Evolutionary conservation across 163 green algal species (phyloP).

Genomic region (Chlamydomonas reinhardtii): DNA sequence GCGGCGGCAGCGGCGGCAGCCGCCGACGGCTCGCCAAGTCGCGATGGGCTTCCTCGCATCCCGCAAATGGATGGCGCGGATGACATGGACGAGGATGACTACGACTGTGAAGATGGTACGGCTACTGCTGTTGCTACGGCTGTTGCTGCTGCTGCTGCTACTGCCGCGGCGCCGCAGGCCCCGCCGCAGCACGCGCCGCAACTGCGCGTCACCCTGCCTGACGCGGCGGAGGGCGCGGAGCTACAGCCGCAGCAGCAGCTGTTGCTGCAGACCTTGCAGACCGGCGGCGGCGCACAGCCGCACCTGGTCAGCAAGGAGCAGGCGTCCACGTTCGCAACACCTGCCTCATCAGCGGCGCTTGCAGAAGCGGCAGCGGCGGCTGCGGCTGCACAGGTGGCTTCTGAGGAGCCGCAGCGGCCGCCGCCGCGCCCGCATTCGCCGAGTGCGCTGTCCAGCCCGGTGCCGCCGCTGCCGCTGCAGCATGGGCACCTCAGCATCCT

Average conservation of each 20-base stretch:
- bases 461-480: background rate
- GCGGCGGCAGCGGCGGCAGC: background rate
- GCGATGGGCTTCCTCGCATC: background rate
- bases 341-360: no score
- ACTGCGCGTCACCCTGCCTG: background rate
- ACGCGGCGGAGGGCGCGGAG: no score
- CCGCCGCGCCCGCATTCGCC: background rate
- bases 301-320: no score
- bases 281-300: no score
- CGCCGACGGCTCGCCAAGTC: no score
- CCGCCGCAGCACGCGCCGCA: background rate
- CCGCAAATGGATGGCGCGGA: conserved; percentile 26
- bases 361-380: no score
- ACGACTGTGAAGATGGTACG: background rate
- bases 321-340: no score
- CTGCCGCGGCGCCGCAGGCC: background rate
- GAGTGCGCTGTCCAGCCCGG: background rate
- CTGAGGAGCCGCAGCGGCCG: background rate
- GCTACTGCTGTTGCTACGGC: no score
- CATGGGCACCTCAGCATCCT: conserved; percentile 43
- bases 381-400: no score
- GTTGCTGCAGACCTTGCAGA: background rate
- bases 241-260: no score
- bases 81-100: conserved; percentile 25
- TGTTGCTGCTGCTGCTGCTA: no score